Conservation (phyloP, 2,329 filamentous ascomycete genomes). For the Colletotrichum orchidophilum region DNA sequence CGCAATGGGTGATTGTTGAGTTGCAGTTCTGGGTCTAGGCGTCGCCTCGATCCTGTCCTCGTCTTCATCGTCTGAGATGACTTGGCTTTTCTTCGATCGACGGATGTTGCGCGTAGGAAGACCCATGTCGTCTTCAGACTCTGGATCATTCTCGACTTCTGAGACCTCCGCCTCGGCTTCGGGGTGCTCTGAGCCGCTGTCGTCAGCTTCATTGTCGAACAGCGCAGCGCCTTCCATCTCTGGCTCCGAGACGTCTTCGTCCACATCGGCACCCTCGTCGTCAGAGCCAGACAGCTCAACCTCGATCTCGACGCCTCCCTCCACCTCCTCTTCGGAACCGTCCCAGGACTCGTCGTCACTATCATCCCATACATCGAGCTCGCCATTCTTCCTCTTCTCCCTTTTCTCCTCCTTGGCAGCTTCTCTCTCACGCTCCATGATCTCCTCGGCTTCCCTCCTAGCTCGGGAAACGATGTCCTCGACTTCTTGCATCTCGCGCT, state of each 20-base stretch:
- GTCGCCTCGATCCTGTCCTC: conserved; percentile 54
- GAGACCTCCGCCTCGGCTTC: conserved; percentile 38
- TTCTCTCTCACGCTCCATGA: conserved; percentile 80
- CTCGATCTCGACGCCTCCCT: conserved; percentile 48
- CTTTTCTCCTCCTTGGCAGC: conserved; percentile 73
- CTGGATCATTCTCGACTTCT: conserved; percentile 38
- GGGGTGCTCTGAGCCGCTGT: conserved; percentile 47
- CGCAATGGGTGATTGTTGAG: conserved; percentile 52
- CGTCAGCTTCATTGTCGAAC: conserved; percentile 53
- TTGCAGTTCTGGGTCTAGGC: conserved; percentile 55
- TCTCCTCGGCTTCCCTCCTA: conserved; percentile 79
- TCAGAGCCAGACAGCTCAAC: conserved; percentile 56
- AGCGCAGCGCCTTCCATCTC: conserved; percentile 44
- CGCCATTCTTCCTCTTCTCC: conserved; percentile 51
- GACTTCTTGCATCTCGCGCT: conserved; percentile 81
- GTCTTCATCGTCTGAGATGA: conserved; percentile 75
- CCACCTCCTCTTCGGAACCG: conserved; percentile 50
- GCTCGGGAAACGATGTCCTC: conserved; percentile 91
- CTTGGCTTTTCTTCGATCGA: conserved; percentile 59
- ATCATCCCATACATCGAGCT: conserved; percentile 65
- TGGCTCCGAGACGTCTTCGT: conserved; percentile 42
- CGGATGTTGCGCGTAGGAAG: conserved; percentile 54
- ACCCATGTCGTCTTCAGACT: conserved; percentile 51
- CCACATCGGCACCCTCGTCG: conserved; percentile 46
- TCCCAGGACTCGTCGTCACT: conserved; percentile 63